These are phyloP conservation scores for Combretum micranthum DNA, from an alignment of 345 rosid genomes.

Conservation along the genomic window DNA sequence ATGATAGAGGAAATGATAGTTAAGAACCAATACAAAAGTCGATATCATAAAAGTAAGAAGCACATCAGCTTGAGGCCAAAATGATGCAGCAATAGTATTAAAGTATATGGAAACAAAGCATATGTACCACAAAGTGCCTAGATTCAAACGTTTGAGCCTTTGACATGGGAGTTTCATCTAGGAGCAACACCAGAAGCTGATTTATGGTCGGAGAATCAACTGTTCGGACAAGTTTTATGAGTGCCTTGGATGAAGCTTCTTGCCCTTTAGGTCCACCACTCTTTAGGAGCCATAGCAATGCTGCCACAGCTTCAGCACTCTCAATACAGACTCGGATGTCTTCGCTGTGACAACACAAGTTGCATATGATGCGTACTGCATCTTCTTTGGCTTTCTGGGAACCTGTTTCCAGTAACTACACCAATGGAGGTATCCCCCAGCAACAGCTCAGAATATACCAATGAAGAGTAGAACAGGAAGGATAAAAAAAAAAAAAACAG, in stretches of 20 bases:
- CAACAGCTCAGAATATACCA: too few species aligned
- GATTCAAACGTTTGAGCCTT: constrained; percentile 56
- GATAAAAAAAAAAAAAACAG: too few species aligned
- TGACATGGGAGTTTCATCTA: constrained; percentile 50
- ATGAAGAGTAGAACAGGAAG: too few species aligned
- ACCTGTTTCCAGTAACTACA: constrained; percentile 73
- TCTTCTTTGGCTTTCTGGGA: constrained; percentile 77
- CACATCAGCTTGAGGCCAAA: too few species aligned
- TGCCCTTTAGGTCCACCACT: constrained; percentile 64
- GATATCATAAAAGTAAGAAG: too few species aligned
- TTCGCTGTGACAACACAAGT: constrained; percentile 78
- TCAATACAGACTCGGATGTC: constrained; percentile 88
- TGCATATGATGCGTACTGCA: constrained; percentile 69
- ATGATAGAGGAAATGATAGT: too few species aligned
- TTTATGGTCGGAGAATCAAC: constrained; percentile 84
- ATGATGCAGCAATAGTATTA: too few species aligned
- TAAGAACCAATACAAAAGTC: too few species aligned
- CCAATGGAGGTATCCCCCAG: constrained; percentile 96
- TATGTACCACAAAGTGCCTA: too few species aligned
- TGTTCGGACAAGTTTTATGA: constrained; percentile 47
- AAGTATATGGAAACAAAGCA: too few species aligned
- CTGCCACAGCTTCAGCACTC: constrained; percentile 82
- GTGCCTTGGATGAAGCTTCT: constrained; percentile 65
- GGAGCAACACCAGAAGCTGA: constrained; percentile 64
- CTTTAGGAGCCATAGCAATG: constrained; percentile 73